Evolutionary conservation across 208 protist genomes (phyloP), one percentile per base, ranked within the genome.

Genomic region (Balamuthia mandrillaris): DNA sequence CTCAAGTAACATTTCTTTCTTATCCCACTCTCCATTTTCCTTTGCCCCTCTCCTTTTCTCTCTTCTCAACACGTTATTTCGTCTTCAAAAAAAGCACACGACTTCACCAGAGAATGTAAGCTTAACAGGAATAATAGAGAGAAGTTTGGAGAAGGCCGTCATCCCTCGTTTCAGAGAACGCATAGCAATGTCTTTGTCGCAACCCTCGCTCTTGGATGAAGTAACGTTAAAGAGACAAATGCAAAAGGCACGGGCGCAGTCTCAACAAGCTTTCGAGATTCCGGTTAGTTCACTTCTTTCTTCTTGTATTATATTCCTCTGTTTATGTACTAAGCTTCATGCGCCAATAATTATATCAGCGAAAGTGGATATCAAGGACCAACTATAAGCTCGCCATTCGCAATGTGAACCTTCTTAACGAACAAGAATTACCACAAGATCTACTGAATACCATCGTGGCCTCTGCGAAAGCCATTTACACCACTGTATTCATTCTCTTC

Each of bases 221-320:
- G n/a, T n/a, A n/a, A n/a, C n/a, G n/a, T n/a, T n/a, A n/a, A n/a
- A n/a, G n/a, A n/a, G n/a, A n/a, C n/a, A n/a, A n/a, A n/a, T n/a
- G n/a, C n/a, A n/a, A n/a, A n/a, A n/a, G n/a, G n/a, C n/a, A n/a
- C n/a, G n/a, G n/a, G n/a, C n/a, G n/a, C n/a, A n/a, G 68, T 44
- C 68, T 78, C 39, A 78, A 78, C 31, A 49, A 58, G n/a, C 68
- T 44, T 29, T 37, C 68, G 42, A 78, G 54, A 44, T 78, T 12
- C 9, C 7, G 16, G 5, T 78, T 78, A 3, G 0, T 33, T 52
- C 27, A 4, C 27, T 33, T 33, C 39, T 54, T 14, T n/a, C 12
- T 29, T 44, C 6, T 51, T 52, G 1, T 52, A 27, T 2, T 24
- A 54, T 74, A n/a, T 0, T 37, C 1, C 63, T 60, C 63, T 7